Evolutionary conservation across 1,139 yeast species (phyloP).

Genomic region (Taphrina betulina): DNA sequence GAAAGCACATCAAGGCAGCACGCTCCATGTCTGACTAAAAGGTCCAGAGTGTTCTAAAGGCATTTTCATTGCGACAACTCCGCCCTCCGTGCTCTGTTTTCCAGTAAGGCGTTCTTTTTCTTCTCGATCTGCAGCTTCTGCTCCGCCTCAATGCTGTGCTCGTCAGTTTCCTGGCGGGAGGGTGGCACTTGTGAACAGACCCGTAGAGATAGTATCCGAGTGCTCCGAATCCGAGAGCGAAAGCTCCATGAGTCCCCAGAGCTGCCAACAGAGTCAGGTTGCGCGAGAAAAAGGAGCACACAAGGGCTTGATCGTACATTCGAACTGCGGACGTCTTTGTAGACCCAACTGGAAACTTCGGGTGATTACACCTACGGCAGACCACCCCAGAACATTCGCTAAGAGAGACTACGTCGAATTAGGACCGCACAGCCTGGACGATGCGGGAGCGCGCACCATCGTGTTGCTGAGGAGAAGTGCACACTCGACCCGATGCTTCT

Average conservation of each 20-base stretch:
- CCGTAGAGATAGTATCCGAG: slow-evolving; percentile 30
- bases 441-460: too few species aligned
- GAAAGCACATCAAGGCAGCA: too few species aligned
- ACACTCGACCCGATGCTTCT: too few species aligned
- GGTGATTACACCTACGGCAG: slow-evolving; percentile 27
- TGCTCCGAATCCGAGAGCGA: slow-evolving; percentile 23
- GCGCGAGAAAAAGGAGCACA: neutral
- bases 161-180: neutral
- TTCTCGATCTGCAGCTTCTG: slow-evolving; percentile 30
- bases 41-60: too few species aligned
- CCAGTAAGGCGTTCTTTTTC: slow-evolving; percentile 28
- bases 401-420: slow-evolving; percentile 11
- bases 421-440: neutral
- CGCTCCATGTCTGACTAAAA: too few species aligned
- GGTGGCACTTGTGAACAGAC: neutral
- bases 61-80: neutral
- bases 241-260: slow-evolving; percentile 25
- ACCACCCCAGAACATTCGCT: slow-evolving; percentile 27
- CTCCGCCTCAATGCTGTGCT: slow-evolving; percentile 18
- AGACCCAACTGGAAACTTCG: slow-evolving; percentile 26
- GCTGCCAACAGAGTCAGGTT: too few species aligned
- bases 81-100: slow-evolving; percentile 21
- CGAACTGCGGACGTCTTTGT: slow-evolving; percentile 23
- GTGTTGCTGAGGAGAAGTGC: too few species aligned
- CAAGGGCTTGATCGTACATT: neutral